A percentile compares a stretch with the other conserved stretches of the same genome.
Conservation (phyloP, 202 grass and related monocot genomes). For the Zoysia matrella region DNA sequence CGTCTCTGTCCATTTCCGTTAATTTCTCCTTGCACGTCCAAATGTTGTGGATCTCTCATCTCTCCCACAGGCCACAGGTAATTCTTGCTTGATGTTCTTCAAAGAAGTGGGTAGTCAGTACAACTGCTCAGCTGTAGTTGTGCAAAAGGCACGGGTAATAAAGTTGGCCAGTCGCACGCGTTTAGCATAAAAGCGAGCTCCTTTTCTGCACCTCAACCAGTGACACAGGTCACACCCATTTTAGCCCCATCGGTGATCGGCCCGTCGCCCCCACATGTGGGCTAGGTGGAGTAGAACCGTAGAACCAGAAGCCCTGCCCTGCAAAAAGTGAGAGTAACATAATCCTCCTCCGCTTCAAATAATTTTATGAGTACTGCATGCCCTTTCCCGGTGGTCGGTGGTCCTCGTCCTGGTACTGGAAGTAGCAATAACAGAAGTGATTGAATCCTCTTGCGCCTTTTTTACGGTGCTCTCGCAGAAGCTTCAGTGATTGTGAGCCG, state of each 20-base stretch:
- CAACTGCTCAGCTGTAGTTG: background rate
- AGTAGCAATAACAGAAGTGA: conserved; percentile 28
- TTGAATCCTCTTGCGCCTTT: conserved; percentile 28
- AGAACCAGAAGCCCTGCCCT: conserved; percentile 26
- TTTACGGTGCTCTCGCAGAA: conserved; percentile 75
- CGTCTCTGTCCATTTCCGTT: no score
- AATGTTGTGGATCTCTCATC: background rate
- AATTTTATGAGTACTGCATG: background rate
- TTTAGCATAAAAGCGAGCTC: no score
- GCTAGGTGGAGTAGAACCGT: background rate
- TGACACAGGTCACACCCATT: conserved; percentile 46
- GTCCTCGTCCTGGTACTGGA: conserved; percentile 12
- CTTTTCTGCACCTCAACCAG: conserved; percentile 10
- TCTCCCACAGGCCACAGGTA: background rate
- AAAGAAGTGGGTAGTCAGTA: background rate
- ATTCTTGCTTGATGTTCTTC: conserved; percentile 26
- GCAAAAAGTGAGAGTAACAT: conserved; percentile 23
- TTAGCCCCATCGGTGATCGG: background rate
- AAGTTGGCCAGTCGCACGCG: no score
- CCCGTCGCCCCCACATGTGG: conserved; percentile 29
- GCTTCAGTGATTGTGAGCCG: conserved; percentile 88
- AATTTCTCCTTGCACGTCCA: background rate
- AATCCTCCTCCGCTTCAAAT: conserved; percentile 23
- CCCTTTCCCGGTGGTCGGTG: conserved; percentile 15
- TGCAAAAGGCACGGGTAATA: no score